Conservation (phyloP, 331 rosid species). For the Ulmus americana region DNA sequence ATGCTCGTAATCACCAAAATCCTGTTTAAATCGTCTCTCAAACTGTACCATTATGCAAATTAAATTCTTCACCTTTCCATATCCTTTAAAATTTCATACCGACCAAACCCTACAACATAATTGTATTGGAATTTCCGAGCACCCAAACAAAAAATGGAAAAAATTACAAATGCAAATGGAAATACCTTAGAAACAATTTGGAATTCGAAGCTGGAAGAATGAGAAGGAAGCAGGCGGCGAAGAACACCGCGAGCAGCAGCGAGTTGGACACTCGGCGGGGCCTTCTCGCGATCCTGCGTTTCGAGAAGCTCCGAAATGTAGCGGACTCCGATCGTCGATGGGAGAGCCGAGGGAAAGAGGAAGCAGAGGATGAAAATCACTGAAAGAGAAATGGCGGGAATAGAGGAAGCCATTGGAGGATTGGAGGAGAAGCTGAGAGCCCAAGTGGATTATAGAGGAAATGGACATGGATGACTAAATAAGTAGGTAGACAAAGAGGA, state of each 20-base stretch:
- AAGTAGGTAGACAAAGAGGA: not conserved
- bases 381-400: slow-evolving; percentile 38
- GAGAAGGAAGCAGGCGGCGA: slow-evolving; percentile 58
- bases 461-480: not conserved
- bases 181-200: slow-evolving; percentile 50
- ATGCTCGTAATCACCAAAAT: too few species aligned
- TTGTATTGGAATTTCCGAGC: too few species aligned
- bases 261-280: slow-evolving; percentile 46
- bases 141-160: not conserved
- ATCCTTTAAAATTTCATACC: not conserved
- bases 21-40: too few species aligned
- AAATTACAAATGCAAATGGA: not conserved
- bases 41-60: not conserved
- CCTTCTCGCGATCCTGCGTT: slow-evolving; percentile 59
- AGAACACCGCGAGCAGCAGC: slow-evolving; percentile 57
- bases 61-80: not conserved
- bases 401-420: slow-evolving; percentile 27
- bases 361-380: slow-evolving; percentile 6
- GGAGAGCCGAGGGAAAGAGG: not conserved
- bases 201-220: slow-evolving; percentile 50
- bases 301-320: slow-evolving; percentile 57
- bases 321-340: slow-evolving; percentile 43
- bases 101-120: not conserved
- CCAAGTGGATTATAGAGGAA: not conserved
- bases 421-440: not conserved